Evolutionary conservation across 75 land plant genomes (phyloP).

Genomic region (Chamaecyparis obtusa): DNA sequence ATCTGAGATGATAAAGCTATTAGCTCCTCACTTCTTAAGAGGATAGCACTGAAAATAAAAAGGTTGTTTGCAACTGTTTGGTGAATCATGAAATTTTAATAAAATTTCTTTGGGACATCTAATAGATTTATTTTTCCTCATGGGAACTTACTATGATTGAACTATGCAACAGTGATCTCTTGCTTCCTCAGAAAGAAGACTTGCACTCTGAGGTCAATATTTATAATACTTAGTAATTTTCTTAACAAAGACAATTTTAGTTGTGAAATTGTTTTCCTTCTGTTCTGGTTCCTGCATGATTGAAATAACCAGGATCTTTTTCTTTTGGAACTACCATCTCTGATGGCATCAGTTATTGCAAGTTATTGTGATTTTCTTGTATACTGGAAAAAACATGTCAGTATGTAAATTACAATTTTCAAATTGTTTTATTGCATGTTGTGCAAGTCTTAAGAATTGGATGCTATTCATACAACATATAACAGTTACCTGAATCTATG

Average conservation of each 20-base stretch:
- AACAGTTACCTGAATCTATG: not conserved
- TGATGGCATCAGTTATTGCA: not conserved
- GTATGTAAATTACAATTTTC: not conserved
- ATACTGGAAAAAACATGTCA: not conserved
- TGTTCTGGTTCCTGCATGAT: not conserved
- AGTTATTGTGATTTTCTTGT: not conserved
- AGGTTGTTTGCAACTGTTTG: not conserved
- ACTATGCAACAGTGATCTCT: not conserved
- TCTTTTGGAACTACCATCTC: not conserved
- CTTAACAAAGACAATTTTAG: not conserved
- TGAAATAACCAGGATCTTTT: not conserved
- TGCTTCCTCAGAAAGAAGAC: not conserved
- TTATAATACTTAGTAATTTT: not conserved
- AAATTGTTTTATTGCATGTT: not conserved
- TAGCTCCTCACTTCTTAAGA: constrained; percentile 34
- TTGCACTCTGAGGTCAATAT: not conserved
- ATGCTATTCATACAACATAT: not conserved
- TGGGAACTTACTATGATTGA: not conserved
- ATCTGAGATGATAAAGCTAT: constrained; percentile 31
- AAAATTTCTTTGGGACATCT: not conserved
- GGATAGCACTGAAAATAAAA: not conserved
- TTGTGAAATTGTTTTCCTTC: not conserved
- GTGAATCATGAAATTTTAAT: not conserved
- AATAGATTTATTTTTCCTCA: not conserved
- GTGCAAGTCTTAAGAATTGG: not conserved